Evolutionary conservation across 805 yeast genomes (phyloP), one percentile per base, ranked within the genome.

Genomic region (Metschnikowia lachancei): DNA sequence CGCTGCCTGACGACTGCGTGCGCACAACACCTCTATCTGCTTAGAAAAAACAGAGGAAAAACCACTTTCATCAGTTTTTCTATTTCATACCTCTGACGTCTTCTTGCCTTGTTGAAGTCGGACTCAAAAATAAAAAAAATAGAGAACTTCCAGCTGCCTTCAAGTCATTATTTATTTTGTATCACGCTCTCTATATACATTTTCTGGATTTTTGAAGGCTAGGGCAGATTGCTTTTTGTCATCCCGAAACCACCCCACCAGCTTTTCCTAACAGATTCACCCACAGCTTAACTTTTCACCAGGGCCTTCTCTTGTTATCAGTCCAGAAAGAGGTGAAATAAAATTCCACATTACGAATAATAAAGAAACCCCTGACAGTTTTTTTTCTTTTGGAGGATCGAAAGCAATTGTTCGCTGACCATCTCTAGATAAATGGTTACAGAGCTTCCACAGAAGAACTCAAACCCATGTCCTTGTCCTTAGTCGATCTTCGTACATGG

Each of bases 21-120:
- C 46, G 46, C 46, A 43, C 46, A 43, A 18, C 40, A 36, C 41
- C 37, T 37, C 46, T 43, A 38, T 37, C 38, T 32, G 16, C 24
- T 11, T n/a, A n/a, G 40, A 29, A 28, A 36, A 26, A 42, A 42
- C 17, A 41, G 30, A 34, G 39, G 33, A 35, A 41, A 33, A 34
- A 14, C 34, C 19, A 11, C 33, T 17, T 16, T 24, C n/a, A 17
- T 24, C 37, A 12, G n/a, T 16, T 2, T 17, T 20, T 22, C 29
- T 11, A 20, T 18, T 40, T 36, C 11, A 20, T 13, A 20, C 43
- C 20, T 40, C 32, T 24, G 37, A 40, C 30, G 37, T 40, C 43
- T 40, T 24, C 43, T 20, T 32, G 17, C 31, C 10, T 31, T 18
- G 32, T 40, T 24, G 43, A 20, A 40, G 36, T 32, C 43, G 24